These are phyloP conservation scores for Lachancea thermotolerans DNA, from an alignment of 805 yeast genomes.

Conservation along the genomic window DNA sequence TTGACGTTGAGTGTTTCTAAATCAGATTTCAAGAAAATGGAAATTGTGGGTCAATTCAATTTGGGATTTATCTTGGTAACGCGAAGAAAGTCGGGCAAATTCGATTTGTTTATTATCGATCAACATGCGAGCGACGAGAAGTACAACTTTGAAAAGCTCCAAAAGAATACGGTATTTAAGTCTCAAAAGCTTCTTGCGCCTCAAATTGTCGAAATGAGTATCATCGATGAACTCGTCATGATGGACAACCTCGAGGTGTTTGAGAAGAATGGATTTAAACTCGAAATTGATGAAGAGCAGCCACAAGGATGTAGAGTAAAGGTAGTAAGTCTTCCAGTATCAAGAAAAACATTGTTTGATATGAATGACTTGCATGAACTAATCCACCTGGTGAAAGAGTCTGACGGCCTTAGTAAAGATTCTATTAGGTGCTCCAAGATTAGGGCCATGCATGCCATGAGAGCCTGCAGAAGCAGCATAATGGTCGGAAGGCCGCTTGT, in stretches of 20 bases:
- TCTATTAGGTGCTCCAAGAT: constrained; percentile 62
- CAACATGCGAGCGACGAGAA: constrained; percentile 99
- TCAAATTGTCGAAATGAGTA: constrained; percentile 51
- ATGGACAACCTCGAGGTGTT: constrained; percentile 53
- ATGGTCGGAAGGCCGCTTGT: constrained; percentile 83
- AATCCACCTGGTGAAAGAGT: constrained; percentile 56
- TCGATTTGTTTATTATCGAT: constrained; percentile 78
- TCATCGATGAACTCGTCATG: constrained; percentile 71
- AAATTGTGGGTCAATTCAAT: constrained; percentile 87
- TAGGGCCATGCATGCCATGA: constrained; percentile 81
- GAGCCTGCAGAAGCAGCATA: constrained; percentile 89
- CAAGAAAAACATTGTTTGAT: constrained; percentile 63
- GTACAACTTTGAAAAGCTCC: constrained; percentile 73
- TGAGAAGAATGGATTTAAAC: constrained; percentile 68
- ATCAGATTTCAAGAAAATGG: constrained; percentile 67
- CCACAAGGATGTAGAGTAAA: constrained; percentile 52
- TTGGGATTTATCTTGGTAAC: constrained; percentile 85
- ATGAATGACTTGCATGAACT: constrained; percentile 66
- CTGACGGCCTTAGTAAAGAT: constrained; percentile 37
- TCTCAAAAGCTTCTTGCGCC: constrained; percentile 66
- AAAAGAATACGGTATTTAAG: constrained; percentile 48
- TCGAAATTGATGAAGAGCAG: constrained; percentile 43
- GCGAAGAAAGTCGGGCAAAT: constrained; percentile 34
- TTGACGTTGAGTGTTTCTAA: constrained; percentile 60
- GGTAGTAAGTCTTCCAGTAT: constrained; percentile 62